Percentiles rank a stretch among this genome's conserved stretches.
Conservation (phyloP, 176 grass and related monocot species). For the Raddia guianensis region DNA sequence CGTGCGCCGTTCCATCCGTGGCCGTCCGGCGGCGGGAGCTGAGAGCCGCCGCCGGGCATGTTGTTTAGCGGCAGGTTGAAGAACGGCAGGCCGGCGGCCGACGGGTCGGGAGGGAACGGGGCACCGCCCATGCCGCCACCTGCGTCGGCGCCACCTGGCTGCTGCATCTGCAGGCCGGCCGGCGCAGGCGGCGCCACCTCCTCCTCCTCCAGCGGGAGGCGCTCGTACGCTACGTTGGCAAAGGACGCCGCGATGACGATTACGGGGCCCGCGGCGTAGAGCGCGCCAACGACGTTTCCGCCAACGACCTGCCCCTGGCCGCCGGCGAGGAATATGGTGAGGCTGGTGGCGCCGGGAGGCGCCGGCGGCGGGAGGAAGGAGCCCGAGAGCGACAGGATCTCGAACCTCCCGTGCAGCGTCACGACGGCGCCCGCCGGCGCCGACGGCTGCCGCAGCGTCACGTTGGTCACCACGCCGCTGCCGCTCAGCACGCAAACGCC, state of each 20-base stretch:
- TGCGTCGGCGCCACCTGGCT: constrained; percentile 44
- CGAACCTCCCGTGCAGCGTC: constrained; percentile 89
- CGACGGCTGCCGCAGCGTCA: constrained; percentile 88
- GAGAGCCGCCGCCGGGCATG: constrained; percentile 55
- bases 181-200: constrained; percentile 47
- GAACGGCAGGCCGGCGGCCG: constrained; percentile 71
- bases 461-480: constrained; percentile 92
- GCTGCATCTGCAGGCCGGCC: constrained; percentile 67
- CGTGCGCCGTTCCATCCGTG: constrained; percentile 56
- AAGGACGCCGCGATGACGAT: constrained; percentile 97
- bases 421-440: constrained; percentile 71
- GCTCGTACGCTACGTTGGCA: constrained; percentile 98
- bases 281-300: constrained; percentile 90
- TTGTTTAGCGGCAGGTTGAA: constrained; percentile 87
- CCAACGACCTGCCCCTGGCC: constrained; percentile 91
- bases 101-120: constrained; percentile 71
- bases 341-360: constrained; percentile 86
- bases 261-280: constrained; percentile 84
- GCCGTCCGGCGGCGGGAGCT: constrained; percentile 66
- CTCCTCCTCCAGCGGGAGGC: constrained; percentile 91
- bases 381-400: constrained; percentile 93
- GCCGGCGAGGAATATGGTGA: constrained; percentile 95
- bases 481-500: constrained; percentile 97
- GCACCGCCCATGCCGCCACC: constrained; percentile 47
- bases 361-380: constrained; percentile 97